Evolutionary conservation across 495 filamentous ascomycete genomes (phyloP).

Genomic region (Echria macrotheca): DNA sequence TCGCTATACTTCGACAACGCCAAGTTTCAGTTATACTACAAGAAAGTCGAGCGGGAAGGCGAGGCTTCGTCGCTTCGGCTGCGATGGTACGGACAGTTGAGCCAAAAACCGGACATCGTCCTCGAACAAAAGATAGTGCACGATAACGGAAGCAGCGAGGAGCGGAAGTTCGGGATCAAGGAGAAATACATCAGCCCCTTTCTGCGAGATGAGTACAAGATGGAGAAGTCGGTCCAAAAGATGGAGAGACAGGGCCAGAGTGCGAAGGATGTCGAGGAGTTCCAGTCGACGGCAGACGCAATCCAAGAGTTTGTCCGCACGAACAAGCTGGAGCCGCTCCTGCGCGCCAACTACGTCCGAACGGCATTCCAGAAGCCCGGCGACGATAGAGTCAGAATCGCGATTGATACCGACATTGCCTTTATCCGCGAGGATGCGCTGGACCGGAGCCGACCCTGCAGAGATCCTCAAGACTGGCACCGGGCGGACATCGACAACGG

Average conservation of each 20-base stretch:
- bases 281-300: constrained; percentile 66
- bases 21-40: constrained; percentile 75
- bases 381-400: constrained; percentile 84
- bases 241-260: constrained; percentile 62
- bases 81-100: constrained; percentile 86
- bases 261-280: constrained; percentile 57
- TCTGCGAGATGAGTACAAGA: constrained; percentile 77
- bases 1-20: constrained; percentile 93
- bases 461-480: constrained; percentile 86
- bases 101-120: constrained; percentile 67
- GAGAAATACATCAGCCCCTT: constrained; percentile 90
- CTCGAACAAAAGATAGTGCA: constrained; percentile 85
- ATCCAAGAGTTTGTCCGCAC: constrained; percentile 77
- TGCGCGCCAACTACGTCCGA: constrained; percentile 88
- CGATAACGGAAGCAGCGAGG: constrained; percentile 66
- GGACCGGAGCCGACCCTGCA: constrained; percentile 77
- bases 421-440: constrained; percentile 89
- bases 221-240: constrained; percentile 85
- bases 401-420: constrained; percentile 86
- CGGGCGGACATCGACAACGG: constrained; percentile 79
- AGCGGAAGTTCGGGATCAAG: constrained; percentile 79
- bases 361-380: constrained; percentile 96
- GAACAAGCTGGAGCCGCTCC: constrained; percentile 71
- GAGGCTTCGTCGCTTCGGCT: constrained; percentile 80
- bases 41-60: constrained; percentile 71